phyloP scores from a whole-genome alignment of 441 rosid species.

The Caryocar brasiliense region DNA sequence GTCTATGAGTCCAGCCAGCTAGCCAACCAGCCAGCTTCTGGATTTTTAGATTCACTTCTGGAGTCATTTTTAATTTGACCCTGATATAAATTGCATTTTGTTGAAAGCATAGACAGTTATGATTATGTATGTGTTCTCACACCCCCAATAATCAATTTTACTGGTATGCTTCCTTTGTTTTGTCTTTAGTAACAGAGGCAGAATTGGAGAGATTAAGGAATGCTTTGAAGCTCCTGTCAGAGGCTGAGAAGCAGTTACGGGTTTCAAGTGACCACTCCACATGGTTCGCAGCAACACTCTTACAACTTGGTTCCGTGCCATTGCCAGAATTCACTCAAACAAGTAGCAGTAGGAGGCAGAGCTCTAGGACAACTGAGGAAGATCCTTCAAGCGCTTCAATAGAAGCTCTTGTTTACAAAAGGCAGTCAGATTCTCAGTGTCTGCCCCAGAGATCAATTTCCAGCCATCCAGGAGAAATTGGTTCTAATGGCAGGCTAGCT shows the following conservation, averaged over 20 bases:
- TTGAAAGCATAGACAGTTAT: too few species aligned
- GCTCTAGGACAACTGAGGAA: slow-evolving; percentile 75
- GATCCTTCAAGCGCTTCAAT: slow-evolving; percentile 64
- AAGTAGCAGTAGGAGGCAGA: slow-evolving; percentile 75
- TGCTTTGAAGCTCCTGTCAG: slow-evolving; percentile 93
- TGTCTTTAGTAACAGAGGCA: slow-evolving; percentile 68
- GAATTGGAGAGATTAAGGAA: slow-evolving; percentile 80
- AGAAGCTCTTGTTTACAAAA: slow-evolving; percentile 48
- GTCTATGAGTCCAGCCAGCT: too few species aligned
- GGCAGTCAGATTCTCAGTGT: slow-evolving; percentile 43
- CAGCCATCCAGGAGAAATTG: slow-evolving; percentile 31
- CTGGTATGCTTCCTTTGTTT: slow-evolving; percentile 15
- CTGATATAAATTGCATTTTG: too few species aligned
- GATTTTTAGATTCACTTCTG: too few species aligned
- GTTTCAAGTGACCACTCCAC: slow-evolving; percentile 88
- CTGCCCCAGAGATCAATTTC: slow-evolving; percentile 33
- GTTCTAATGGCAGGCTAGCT: slow-evolving; percentile 31
- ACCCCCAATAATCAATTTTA: too few species aligned
- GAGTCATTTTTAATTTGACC: too few species aligned
- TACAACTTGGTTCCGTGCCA: slow-evolving; percentile 86
- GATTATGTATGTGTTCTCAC: too few species aligned
- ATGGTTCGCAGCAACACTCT: slow-evolving; percentile 91
- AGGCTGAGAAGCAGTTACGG: slow-evolving; percentile 86
- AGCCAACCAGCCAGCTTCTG: too few species aligned
- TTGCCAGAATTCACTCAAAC: slow-evolving; percentile 68